Percentiles rank a stretch among this genome's conserved stretches.
Conservation (phyloP, 371 early-diverging fungal species). For the Mortierella sp. region DNA sequence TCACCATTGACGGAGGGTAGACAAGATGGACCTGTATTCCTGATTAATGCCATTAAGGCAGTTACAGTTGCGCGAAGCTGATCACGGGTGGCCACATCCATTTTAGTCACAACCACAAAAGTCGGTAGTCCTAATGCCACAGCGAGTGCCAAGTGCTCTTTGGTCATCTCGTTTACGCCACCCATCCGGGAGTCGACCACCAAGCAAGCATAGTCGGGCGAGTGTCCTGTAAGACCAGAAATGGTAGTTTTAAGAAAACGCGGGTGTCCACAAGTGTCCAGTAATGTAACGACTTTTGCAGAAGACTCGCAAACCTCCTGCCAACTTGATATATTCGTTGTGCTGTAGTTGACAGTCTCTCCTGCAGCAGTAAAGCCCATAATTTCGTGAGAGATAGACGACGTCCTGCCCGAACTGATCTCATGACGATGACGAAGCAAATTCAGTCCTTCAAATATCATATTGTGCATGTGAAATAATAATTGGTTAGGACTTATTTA, state of each 20-base stretch:
- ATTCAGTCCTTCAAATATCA: slow-evolving; percentile 65
- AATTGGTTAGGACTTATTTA: neutral
- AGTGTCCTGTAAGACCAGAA: slow-evolving; percentile 88
- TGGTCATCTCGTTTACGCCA: slow-evolving; percentile 90
- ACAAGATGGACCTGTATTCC: slow-evolving; percentile 33
- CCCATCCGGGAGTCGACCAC: slow-evolving; percentile 88
- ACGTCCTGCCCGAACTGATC: slow-evolving; percentile 89
- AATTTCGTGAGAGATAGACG: slow-evolving; percentile 89
- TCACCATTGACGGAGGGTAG: slow-evolving; percentile 25
- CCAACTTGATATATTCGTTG: slow-evolving; percentile 80
- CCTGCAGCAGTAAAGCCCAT: slow-evolving; percentile 83
- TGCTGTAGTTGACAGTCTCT: slow-evolving; percentile 68
- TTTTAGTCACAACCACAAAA: slow-evolving; percentile 90
- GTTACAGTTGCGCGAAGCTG: slow-evolving; percentile 67
- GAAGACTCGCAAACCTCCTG: slow-evolving; percentile 83
- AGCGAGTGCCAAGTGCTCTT: slow-evolving; percentile 89
- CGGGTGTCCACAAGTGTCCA: slow-evolving; percentile 94
- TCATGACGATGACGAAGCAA: slow-evolving; percentile 93
- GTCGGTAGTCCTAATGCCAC: slow-evolving; percentile 87
- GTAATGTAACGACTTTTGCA: slow-evolving; percentile 86
- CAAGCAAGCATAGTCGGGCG: slow-evolving; percentile 91
- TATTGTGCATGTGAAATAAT: too few species aligned
- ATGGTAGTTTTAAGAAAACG: slow-evolving; percentile 94
- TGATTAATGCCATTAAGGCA: slow-evolving; percentile 37
- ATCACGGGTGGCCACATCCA: slow-evolving; percentile 88